phyloP scores from a whole-genome alignment of 2,329 filamentous ascomycete genomes.

The Fusarium longipes region DNA sequence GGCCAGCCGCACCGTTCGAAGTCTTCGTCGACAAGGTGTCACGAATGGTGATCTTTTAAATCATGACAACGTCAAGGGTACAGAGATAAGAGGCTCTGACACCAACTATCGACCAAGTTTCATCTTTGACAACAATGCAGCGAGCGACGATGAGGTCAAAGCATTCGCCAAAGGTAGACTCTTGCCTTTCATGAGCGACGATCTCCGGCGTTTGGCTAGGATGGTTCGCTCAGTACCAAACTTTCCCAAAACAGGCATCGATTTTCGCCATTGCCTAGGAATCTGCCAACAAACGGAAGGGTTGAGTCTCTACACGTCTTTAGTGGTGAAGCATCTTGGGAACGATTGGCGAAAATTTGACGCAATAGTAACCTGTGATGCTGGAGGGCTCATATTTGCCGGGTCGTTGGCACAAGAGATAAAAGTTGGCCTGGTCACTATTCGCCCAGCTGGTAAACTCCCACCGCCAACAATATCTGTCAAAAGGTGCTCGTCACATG shows the following conservation, averaged over 20 bases:
- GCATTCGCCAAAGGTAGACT: conserved; percentile 57
- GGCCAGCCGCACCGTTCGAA: conserved; percentile 53
- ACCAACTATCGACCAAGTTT: conserved; percentile 56
- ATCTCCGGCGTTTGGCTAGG: conserved; percentile 57
- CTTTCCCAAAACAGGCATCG: conserved; percentile 63
- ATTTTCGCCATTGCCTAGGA: conserved; percentile 69
- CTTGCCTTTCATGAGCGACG: conserved; percentile 58
- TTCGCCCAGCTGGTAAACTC: conserved; percentile 69
- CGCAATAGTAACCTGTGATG: conserved; percentile 64
- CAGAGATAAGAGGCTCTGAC: neutral
- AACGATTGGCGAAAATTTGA: conserved; percentile 60
- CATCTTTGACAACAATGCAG: conserved; percentile 63
- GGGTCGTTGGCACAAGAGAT: conserved; percentile 59
- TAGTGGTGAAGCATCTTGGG: conserved; percentile 60
- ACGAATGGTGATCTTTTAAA: neutral
- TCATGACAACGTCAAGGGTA: neutral
- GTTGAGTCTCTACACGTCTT: conserved; percentile 60
- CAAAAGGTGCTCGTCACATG: conserved; percentile 61
- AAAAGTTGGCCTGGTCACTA: conserved; percentile 58
- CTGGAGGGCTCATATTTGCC: conserved; percentile 67
- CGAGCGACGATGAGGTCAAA: conserved; percentile 53
- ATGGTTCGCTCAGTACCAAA: conserved; percentile 63
- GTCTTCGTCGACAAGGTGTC: conserved; percentile 50
- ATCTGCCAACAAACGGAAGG: conserved; percentile 65
- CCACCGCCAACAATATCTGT: conserved; percentile 66